Conservation (phyloP, 164 flowering plant genomes). For the Paratinospora sagittata region DNA sequence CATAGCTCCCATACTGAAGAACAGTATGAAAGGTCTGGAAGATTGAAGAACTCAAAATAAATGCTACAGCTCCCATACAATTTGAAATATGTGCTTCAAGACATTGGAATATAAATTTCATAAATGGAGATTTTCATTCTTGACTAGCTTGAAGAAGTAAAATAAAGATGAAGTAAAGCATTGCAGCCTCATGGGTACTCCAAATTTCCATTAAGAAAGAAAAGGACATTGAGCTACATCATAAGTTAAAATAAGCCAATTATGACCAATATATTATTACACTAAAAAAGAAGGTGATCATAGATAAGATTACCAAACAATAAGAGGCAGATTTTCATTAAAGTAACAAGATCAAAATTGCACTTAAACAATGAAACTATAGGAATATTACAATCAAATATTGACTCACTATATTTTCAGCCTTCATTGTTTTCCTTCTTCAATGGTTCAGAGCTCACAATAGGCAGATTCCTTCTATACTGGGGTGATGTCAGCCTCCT, state of each 20-base stretch:
- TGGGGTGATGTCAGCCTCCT: slow-evolving; percentile 84
- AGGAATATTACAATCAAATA: background rate
- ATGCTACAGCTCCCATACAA: background rate
- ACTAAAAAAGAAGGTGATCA: too few relatives aligned
- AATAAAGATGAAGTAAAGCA: too few relatives aligned
- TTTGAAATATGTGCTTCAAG: background rate
- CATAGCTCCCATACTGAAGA: background rate
- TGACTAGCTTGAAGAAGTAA: too few relatives aligned
- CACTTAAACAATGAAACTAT: background rate
- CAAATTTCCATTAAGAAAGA: too few relatives aligned
- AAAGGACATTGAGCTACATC: too few relatives aligned
- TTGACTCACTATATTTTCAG: slow-evolving; percentile 20
- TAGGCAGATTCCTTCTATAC: slow-evolving; percentile 74
- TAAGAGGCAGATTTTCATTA: background rate
- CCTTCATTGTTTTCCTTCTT: slow-evolving; percentile 44
- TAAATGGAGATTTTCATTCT: too few relatives aligned
- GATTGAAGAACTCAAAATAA: background rate
- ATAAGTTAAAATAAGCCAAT: too few relatives aligned
- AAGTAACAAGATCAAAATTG: background rate
- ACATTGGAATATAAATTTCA: background rate
- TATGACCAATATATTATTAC: too few relatives aligned
- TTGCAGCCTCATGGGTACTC: too few relatives aligned
- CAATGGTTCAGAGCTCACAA: slow-evolving; percentile 55
- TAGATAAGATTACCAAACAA: too few relatives aligned
- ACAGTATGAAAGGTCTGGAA: background rate